Percentiles rank a stretch among this genome's conserved stretches.
Evolutionary conservation across 1,284 basidiomycete species (phyloP).

Genomic region (Anthracocystis walkeri): DNA sequence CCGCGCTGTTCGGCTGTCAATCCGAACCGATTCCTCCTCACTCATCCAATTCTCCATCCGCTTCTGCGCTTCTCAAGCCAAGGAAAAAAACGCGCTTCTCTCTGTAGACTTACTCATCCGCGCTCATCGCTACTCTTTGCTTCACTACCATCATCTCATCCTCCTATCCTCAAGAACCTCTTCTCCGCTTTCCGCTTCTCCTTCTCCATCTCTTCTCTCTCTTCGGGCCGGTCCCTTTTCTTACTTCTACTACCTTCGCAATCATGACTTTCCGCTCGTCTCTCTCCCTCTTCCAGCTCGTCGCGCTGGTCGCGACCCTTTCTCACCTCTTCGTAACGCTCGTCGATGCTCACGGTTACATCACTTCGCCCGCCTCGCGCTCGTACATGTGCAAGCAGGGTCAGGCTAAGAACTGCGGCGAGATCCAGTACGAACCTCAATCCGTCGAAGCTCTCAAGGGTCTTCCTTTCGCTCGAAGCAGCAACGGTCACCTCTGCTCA

Average conservation of each 20-base stretch:
- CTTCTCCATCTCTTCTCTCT: background rate
- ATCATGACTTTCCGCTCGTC: slow-evolving; percentile 12
- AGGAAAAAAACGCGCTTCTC: slow-evolving; percentile 3
- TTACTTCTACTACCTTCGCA: background rate
- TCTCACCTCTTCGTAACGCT: slow-evolving; percentile 42
- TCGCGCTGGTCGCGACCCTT: slow-evolving; percentile 41
- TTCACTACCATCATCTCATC: slow-evolving; percentile 23
- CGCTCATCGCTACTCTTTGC: slow-evolving; percentile 4
- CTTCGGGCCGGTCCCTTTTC: slow-evolving; percentile 11
- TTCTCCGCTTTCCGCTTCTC: background rate
- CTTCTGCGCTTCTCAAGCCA: background rate
- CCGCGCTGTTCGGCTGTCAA: slow-evolving; percentile 9
- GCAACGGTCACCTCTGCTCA: slow-evolving; percentile 44
- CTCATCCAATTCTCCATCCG: slow-evolving; percentile 2
- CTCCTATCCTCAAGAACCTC: slow-evolving; percentile 14
- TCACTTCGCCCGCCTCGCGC: slow-evolving; percentile 72
- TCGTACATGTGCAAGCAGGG: slow-evolving; percentile 74
- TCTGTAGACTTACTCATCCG: background rate
- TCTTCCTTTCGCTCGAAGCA: slow-evolving; percentile 39
- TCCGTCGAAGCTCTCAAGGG: slow-evolving; percentile 51
- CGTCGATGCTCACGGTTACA: slow-evolving; percentile 48
- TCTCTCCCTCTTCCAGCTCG: slow-evolving; percentile 24
- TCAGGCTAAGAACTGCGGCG: slow-evolving; percentile 57
- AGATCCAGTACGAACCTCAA: slow-evolving; percentile 54
- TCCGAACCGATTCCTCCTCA: slow-evolving; percentile 13